Base-by-base conservation (phyloP, 768 basidiomycete genomes). In the Podaxis sp. region DNA sequence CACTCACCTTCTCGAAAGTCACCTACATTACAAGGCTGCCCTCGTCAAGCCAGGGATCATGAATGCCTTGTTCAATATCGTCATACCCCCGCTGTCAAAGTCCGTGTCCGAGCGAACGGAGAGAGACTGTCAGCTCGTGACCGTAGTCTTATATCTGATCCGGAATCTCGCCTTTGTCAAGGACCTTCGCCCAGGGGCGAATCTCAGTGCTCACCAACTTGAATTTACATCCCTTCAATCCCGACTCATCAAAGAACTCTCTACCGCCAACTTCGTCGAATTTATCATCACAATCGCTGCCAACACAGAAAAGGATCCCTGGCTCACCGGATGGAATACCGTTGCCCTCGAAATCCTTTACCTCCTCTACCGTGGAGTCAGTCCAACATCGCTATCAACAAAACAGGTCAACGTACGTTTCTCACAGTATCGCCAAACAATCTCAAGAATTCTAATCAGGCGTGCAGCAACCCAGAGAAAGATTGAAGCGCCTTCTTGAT, bases 141-240 rank as follows among this genome's bases (percentile, higher is more conserved):
- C 89, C 58, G 84, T 99, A 59, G 81, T 96, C 12, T 80, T 99
- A 12, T 90, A 97, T 72, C 83, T 96, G 65, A 80, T 97, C 57
- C 88, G 97, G 61, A 99, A 99, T 71, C 85, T 98, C n/a, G 85
- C 90, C 0, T 94, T 96, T 71, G 95, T 98, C 79, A 89, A 89
- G 67, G 96, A 98, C 76, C 54, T 55, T 19, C 61, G 53, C 12
- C 83, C 86, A 2, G 87, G 90, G 0, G 75, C 85, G 43, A 89
- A 92, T 65, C 76, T 83, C 24, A 93, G 89, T 64, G 81, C 89
- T 11, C 91, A 96, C 70, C 88, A 89, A 65, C 87, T 88, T 7
- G 93, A 94, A 68, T 83, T 87, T 65, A 85, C 93, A 0, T 78
- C 82, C 7, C 77, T 98, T 13, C 95, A 96, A 76, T 88, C 86